A percentile compares a stretch with the other conserved stretches of the same genome.
phyloP scores from a whole-genome alignment of 2,329 filamentous ascomycete genomes.

The Colletotrichum eremochloae region DNA sequence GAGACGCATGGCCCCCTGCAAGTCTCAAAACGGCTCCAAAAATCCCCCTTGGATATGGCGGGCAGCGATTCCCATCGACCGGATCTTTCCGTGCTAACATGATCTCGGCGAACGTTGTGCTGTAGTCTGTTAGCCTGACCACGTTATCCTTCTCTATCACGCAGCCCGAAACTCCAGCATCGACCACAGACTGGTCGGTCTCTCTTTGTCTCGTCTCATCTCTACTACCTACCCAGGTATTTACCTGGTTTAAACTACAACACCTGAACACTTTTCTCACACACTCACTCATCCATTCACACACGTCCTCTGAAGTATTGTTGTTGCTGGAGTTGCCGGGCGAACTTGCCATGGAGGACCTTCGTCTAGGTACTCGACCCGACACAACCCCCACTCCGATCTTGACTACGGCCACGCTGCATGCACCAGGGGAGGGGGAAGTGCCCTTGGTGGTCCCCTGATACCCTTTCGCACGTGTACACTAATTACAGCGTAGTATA shows the following conservation, averaged over 20 bases:
- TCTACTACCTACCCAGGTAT: not conserved
- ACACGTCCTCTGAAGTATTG: not conserved
- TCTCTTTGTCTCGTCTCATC: slow-evolving; percentile 20
- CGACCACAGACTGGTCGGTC: not conserved
- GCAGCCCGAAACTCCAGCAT: slow-evolving; percentile 32
- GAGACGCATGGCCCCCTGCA: slow-evolving; percentile 41
- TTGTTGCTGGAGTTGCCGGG: not conserved
- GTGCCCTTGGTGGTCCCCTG: slow-evolving; percentile 18
- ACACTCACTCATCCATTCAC: not conserved
- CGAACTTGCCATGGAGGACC: not conserved
- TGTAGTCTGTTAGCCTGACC: slow-evolving; percentile 7
- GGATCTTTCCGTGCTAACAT: slow-evolving; percentile 26
- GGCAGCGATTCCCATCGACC: not conserved
- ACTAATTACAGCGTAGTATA: not conserved
- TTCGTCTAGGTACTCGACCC: not conserved
- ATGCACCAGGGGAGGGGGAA: not conserved
- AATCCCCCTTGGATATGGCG: slow-evolving; percentile 14
- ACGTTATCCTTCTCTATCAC: not conserved
- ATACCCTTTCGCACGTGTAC: not conserved
- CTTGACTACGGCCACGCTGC: slow-evolving; percentile 21
- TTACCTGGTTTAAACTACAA: not conserved
- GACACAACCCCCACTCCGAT: slow-evolving; percentile 10
- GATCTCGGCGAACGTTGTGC: slow-evolving; percentile 10
- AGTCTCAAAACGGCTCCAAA: slow-evolving; percentile 20
- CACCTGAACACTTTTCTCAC: slow-evolving; percentile 2